phyloP scores from a whole-genome alignment of 805 yeast species.

The Metschnikowia shivogae region DNA sequence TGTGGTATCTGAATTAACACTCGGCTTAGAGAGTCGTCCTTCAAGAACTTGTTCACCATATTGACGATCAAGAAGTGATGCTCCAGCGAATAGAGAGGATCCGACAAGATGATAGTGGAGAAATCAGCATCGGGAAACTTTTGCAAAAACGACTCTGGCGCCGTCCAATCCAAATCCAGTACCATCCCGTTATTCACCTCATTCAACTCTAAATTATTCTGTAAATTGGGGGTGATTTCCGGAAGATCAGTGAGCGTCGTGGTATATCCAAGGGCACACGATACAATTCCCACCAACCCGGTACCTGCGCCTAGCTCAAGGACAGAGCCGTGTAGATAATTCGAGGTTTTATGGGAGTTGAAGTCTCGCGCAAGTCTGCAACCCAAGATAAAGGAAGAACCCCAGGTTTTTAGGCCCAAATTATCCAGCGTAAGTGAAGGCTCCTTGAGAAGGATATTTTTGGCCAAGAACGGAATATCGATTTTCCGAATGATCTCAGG shows the following conservation, averaged over 20 bases:
- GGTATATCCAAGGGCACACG: slow-evolving; percentile 48
- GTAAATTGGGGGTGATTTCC: slow-evolving; percentile 68
- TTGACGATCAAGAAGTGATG: slow-evolving; percentile 74
- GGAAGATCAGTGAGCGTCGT: slow-evolving; percentile 70
- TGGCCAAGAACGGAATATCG: slow-evolving; percentile 16
- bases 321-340: slow-evolving; percentile 27
- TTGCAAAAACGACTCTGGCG: slow-evolving; percentile 42
- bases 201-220: slow-evolving; percentile 56
- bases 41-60: slow-evolving; percentile 51
- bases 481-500: slow-evolving; percentile 67
- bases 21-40: slow-evolving; percentile 27
- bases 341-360: slow-evolving; percentile 6
- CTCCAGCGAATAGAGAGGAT: slow-evolving; percentile 79
- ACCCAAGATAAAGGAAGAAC: slow-evolving; percentile 74
- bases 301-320: slow-evolving; percentile 95
- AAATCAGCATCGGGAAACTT: slow-evolving; percentile 32
- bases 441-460: slow-evolving; percentile 50
- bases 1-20: slow-evolving; percentile 76
- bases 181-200: slow-evolving; percentile 30
- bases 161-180: slow-evolving; percentile 72
- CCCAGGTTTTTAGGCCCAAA: slow-evolving; percentile 94
- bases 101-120: slow-evolving; percentile 69
- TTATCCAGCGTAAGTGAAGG: slow-evolving; percentile 86
- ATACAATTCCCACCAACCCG: slow-evolving; percentile 79
- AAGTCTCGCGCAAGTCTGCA: slow-evolving; percentile 38